Base-by-base conservation (phyloP, 2,329 filamentous ascomycete species). In the Aschersonia sp. region DNA sequence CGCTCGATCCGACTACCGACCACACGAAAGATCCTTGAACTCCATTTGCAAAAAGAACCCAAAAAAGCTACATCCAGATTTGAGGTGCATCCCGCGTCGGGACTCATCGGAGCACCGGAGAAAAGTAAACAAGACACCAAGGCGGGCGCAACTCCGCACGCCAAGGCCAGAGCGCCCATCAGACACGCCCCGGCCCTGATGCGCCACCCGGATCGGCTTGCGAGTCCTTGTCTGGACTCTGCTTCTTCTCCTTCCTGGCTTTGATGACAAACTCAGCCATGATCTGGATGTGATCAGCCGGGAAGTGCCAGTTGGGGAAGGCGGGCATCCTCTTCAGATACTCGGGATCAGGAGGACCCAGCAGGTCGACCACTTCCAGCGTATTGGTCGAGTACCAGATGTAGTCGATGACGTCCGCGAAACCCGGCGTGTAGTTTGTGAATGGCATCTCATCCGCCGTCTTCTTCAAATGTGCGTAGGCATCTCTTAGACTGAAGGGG, bases 351-450 rank as follows among this genome's bases (percentile, higher is more conserved):
- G 94, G 86, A 42, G 90, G 84, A 32, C 89, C 89, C 4, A 95
- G 79, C 47, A 95, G 66, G 47, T 84, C 84, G 14, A 87, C 82
- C 30, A 94, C 84, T 60, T 92, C 85, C 43, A 95, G 72, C 29
- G 84, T 81, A 64, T 92, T 95, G 49, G 87, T 90, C 48, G 88
- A 89, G 66, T 94, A 98, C 88, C 89, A 97, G 58, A 98, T 87
- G 65, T 97, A 95, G 63, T 98, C 92, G 55, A 98, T 84, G 49
- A 94, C 86, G 52, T 88, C 89, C 46, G 79, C 78, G 67, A 95
- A 98, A n/a, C 81, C 80, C 1, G 92, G 89, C 11, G 88, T 94
- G 66, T 97, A 98, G 66, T 98, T 98, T 44, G 92, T 98, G 64
- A 95, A 98, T 5, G 81, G 80, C 56, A 97, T 70, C 61, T 95